Base-by-base conservation (phyloP, 257 asterid genomes). In the Cordia subcordata region DNA sequence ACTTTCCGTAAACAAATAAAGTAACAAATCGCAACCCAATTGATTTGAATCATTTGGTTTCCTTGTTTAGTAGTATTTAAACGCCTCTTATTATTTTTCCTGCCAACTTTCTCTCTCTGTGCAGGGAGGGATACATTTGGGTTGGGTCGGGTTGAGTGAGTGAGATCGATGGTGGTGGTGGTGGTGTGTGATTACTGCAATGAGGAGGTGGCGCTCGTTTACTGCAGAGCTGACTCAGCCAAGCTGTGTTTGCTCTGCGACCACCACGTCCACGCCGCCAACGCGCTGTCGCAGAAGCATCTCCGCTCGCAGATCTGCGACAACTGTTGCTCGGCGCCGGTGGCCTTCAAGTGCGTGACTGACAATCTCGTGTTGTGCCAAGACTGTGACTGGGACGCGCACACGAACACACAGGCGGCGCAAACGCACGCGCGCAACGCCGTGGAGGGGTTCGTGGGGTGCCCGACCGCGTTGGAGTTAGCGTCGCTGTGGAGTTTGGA, bases 231-330 rank as follows among this genome's bases (percentile, higher is more conserved):
- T 53, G 57, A 21, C 57, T 53, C 57, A 11, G 87, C 90, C 58
- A 72, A 50, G 75, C 69, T 86, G 27, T 86, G 92, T 61, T 77
- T 86, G 57, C 72, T 90, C 9, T 86, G 95, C 60, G 95, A 86
- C 63, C 78, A 85, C 20, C 74, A 61, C n/a, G 76, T 86, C 63
- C 95, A 86, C 68, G 79, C 92, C 4, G 95, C 95, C 5, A 86
- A 83, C 23, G 80, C 79, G 5, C 83, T 86, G 47, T 81, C 92
- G 4, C 68, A 68, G 68, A 88, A 88, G 55, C 95, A 86, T 68
- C 60, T 69, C 22, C 77, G 95, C 72, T 72, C 82, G 15, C 92
- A 79, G 45, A 60, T 83, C 20, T 86, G 92, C 16, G 89, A 83
- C 47, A 62, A 73, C 44, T 86, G 92, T 74, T 72, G 68, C 58